A percentile compares a stretch with the other conserved stretches of the same genome.
Conservation (phyloP, 2,329 filamentous ascomycete species). For the Apiospora marii region DNA sequence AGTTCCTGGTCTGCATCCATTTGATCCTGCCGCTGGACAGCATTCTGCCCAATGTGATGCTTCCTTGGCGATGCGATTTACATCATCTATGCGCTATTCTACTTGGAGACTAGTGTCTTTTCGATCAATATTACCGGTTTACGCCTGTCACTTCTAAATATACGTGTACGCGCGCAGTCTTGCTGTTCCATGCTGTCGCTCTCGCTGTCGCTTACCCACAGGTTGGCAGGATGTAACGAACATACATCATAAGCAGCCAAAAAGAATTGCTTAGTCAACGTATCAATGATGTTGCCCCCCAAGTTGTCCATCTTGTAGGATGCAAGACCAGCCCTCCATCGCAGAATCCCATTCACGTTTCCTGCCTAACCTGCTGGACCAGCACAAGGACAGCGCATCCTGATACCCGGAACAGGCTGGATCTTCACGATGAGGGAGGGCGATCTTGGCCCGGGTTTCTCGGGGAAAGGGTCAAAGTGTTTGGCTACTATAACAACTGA, state of each 20-base stretch:
- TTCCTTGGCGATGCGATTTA: slow-evolving; percentile 12
- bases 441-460: background rate
- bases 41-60: slow-evolving; percentile 3
- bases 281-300: background rate
- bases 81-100: slow-evolving; percentile 16
- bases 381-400: background rate
- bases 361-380: background rate
- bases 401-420: background rate
- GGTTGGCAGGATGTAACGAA: background rate
- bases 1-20: slow-evolving; percentile 19
- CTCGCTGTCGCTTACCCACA: background rate
- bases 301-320: background rate
- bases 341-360: background rate
- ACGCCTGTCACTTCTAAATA: slow-evolving; percentile 1
- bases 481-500: background rate
- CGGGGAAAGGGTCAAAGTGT: background rate
- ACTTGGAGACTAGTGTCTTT: background rate
- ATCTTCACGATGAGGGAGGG: background rate
- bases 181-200: background rate
- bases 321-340: background rate
- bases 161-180: background rate
- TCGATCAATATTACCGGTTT: background rate
- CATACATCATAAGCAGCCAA: background rate
- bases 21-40: slow-evolving; percentile 2
- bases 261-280: background rate